These are phyloP conservation scores for Coemansia sp. DNA, from an alignment of 192 early-diverging fungal genomes.

Conservation along the genomic window DNA sequence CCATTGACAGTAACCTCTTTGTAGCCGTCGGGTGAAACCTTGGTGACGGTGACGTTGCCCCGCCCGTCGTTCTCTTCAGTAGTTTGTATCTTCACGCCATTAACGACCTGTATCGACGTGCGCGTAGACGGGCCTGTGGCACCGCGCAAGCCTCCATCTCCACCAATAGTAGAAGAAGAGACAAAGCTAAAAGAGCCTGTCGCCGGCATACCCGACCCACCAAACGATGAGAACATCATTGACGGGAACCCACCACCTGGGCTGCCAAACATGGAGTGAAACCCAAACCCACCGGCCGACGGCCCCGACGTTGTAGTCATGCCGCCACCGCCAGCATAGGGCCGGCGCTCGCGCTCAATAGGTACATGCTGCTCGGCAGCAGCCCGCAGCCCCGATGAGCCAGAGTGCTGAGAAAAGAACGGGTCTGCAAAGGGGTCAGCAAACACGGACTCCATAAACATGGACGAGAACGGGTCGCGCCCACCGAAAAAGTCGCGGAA, in stretches of 20 bases:
- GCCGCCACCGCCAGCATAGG: slow-evolving; percentile 26
- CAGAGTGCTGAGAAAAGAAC: slow-evolving; percentile 40
- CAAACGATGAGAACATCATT: slow-evolving; percentile 41
- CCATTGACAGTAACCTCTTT: slow-evolving; percentile 52
- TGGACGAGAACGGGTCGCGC: slow-evolving; percentile 44
- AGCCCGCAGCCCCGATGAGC: slow-evolving; percentile 18
- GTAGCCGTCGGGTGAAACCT: slow-evolving; percentile 39
- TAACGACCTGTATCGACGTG: slow-evolving; percentile 46
- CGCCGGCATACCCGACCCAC: slow-evolving; percentile 26
- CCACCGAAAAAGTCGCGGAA: slow-evolving; percentile 57
- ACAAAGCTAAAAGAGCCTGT: slow-evolving; percentile 54
- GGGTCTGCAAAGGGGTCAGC: slow-evolving; percentile 39
- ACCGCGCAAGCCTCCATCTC: slow-evolving; percentile 33
- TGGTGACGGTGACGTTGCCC: slow-evolving; percentile 49
- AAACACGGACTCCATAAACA: slow-evolving; percentile 44
- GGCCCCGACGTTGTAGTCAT: slow-evolving; percentile 3
- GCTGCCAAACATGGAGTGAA: slow-evolving; percentile 45
- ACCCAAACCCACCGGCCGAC: slow-evolving; percentile 18
- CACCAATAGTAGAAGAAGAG: slow-evolving; percentile 44
- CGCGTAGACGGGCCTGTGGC: slow-evolving; percentile 36
- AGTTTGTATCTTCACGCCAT: slow-evolving; percentile 47
- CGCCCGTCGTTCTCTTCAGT: slow-evolving; percentile 51
- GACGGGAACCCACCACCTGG: slow-evolving; percentile 14
- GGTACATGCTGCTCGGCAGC: slow-evolving; percentile 14
- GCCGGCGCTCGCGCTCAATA: slow-evolving; percentile 41